Evolutionary conservation across 2,329 filamentous ascomycete species (phyloP).

Genomic region (Simplicillium sp.): DNA sequence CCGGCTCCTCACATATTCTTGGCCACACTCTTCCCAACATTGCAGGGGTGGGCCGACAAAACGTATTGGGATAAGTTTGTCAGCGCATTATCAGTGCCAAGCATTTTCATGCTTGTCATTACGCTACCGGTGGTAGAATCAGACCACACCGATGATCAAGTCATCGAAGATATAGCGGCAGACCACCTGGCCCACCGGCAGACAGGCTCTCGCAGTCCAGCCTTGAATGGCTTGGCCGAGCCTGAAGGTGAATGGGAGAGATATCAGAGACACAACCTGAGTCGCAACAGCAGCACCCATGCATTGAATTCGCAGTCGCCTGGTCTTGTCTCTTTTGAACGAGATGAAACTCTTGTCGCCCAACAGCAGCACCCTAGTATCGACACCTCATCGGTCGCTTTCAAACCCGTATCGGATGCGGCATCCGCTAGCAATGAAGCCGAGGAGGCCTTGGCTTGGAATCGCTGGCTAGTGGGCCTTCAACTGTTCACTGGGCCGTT

Average conservation of each 20-base stretch:
- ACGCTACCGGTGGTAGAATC: constrained; percentile 87
- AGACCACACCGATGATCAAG: constrained; percentile 38
- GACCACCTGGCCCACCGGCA: background rate
- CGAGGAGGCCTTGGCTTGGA: constrained; percentile 57
- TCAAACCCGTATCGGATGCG: constrained; percentile 20
- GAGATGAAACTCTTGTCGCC: constrained; percentile 11
- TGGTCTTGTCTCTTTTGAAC: constrained; percentile 10
- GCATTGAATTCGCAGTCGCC: constrained; percentile 10
- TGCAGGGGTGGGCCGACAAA: constrained; percentile 75
- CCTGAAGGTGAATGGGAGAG: constrained; percentile 48
- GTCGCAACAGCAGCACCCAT: constrained; percentile 14
- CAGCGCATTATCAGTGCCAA: constrained; percentile 76
- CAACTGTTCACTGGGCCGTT: constrained; percentile 83
- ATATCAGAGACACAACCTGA: constrained; percentile 38
- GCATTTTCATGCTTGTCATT: constrained; percentile 79
- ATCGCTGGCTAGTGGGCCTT: constrained; percentile 77
- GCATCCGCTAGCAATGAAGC: constrained; percentile 21
- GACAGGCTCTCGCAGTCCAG: background rate
- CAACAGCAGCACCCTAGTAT: background rate
- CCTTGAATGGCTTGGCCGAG: background rate
- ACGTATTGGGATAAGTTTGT: constrained; percentile 75
- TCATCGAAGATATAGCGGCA: constrained; percentile 8
- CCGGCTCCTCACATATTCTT: constrained; percentile 63
- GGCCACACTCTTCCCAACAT: constrained; percentile 75
- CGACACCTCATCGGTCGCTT: background rate